These are phyloP conservation scores for Gonium pectorale DNA, from an alignment of 139 green algal genomes.

Conservation along the genomic window DNA sequence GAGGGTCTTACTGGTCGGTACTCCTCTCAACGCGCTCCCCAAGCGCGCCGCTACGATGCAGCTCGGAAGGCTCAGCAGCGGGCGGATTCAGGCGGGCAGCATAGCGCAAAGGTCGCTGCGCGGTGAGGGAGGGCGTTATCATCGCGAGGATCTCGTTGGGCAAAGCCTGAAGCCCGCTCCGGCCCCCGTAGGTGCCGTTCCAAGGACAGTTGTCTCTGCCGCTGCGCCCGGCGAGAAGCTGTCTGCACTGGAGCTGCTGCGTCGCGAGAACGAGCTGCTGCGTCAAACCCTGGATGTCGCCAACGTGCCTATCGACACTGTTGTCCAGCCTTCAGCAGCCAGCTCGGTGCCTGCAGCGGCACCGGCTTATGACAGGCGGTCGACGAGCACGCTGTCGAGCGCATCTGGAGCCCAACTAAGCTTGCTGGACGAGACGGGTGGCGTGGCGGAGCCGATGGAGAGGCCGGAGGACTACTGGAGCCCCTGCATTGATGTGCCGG, in stretches of 20 bases:
- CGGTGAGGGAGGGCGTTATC: constrained; percentile 1
- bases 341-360: neutral
- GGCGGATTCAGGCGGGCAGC: neutral
- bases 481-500: constrained; percentile 60
- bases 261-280: constrained; percentile 84
- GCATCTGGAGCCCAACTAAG: neutral
- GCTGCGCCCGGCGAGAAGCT: constrained; percentile 39
- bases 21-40: too few species aligned
- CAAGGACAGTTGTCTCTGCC: neutral
- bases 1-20: too few species aligned
- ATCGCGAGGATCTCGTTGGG: neutral
- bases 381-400: neutral
- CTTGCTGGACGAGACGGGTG: constrained; percentile 7
- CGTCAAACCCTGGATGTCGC: constrained; percentile 66
- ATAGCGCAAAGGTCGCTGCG: neutral
- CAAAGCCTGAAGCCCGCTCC: neutral
- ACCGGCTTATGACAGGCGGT: too few species aligned
- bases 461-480: constrained; percentile 61
- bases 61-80: constrained; percentile 9
- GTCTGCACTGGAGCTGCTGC: constrained; percentile 72
- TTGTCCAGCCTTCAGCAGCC: neutral
- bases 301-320: constrained; percentile 44
- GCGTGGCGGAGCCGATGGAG: neutral
- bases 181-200: neutral
- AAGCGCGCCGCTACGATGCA: too few species aligned